Percentiles rank a stretch among this genome's conserved stretches.
These are phyloP conservation scores for Cucumis melo DNA, from an alignment of 306 rosid species.

Conservation along the genomic window DNA sequence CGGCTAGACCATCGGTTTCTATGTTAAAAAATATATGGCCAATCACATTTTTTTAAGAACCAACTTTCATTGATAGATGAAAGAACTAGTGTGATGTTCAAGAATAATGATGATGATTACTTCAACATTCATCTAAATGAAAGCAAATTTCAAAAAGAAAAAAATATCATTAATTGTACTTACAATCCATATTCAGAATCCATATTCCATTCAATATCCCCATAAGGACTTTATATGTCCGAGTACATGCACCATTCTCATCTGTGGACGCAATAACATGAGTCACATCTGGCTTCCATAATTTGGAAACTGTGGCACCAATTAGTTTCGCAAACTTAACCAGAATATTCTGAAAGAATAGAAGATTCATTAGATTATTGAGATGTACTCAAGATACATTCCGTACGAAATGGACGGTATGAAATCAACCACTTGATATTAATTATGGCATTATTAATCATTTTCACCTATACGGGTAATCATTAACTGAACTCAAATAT, in stretches of 20 bases:
- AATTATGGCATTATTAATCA: background rate
- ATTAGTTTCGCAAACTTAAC: slow-evolving; percentile 36
- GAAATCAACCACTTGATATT: background rate
- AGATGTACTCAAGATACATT: background rate
- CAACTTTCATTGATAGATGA: background rate
- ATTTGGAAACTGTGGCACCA: slow-evolving; percentile 56
- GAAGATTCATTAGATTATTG: background rate
- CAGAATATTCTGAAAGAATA: slow-evolving; percentile 34
- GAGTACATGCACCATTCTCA: slow-evolving; percentile 65
- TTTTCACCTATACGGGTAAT: background rate
- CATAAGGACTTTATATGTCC: slow-evolving; percentile 76
- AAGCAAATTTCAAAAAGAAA: background rate
- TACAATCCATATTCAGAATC: slow-evolving; percentile 78
- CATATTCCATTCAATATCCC: slow-evolving; percentile 73
- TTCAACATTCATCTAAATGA: background rate
- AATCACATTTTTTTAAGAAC: background rate
- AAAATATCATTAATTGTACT: slow-evolving; percentile 7
- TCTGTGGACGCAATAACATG: slow-evolving; percentile 77
- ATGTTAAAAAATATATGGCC: background rate
- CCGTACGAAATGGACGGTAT: background rate
- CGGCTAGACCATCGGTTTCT: background rate
- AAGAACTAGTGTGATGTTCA: background rate
- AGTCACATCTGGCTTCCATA: slow-evolving; percentile 64
- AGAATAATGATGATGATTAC: background rate
- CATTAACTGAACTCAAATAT: background rate